phyloP scores from a whole-genome alignment of 345 rosid species.

The Murraya paniculata region DNA sequence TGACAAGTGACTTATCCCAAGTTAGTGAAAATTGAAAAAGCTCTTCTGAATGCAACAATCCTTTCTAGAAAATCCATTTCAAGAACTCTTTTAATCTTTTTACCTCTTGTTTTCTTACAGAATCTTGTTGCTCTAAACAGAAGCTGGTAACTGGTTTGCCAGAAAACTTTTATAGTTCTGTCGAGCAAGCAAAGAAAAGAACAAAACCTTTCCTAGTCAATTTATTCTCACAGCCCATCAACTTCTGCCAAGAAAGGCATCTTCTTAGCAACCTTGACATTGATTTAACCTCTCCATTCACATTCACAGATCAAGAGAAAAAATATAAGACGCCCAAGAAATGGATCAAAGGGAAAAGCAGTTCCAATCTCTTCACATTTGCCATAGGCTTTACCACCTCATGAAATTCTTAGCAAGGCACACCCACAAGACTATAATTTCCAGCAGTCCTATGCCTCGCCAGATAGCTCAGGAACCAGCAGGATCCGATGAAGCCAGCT shows the following conservation, averaged over 20 bases:
- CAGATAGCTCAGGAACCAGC: neutral
- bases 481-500: neutral
- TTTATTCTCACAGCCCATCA: constrained; percentile 5
- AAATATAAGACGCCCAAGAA: neutral
- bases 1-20: neutral
- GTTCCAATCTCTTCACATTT: constrained; percentile 25
- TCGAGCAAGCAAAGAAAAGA: constrained; percentile 35
- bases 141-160: neutral
- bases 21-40: neutral
- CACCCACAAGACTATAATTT: constrained; percentile 32
- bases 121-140: neutral
- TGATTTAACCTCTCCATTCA: neutral
- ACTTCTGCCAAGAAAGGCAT: constrained; percentile 27
- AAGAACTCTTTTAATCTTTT: neutral
- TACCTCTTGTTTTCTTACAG: neutral
- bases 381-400: constrained; percentile 40
- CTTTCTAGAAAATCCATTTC: neutral
- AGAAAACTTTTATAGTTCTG: neutral
- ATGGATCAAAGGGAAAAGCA: constrained; percentile 35
- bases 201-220: neutral
- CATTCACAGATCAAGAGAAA: neutral
- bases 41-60: neutral
- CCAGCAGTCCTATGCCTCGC: constrained; percentile 20
- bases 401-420: constrained; percentile 20
- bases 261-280: neutral